These are phyloP conservation scores for Pseudocercospora ulei DNA, from an alignment of 2,329 filamentous ascomycete genomes.

Conservation along the genomic window DNA sequence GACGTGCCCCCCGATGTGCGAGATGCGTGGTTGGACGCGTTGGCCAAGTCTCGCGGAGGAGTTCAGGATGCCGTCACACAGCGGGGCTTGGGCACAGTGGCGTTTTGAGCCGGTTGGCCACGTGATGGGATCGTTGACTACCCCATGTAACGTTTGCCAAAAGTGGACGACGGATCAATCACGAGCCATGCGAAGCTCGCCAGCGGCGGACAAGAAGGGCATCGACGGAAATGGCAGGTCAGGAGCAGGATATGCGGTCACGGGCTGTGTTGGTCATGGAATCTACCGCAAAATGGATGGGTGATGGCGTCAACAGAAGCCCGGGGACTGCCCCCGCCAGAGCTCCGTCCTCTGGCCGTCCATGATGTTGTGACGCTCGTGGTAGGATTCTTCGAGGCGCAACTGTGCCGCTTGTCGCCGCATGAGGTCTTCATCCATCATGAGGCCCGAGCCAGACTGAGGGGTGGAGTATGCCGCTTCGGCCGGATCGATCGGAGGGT, in stretches of 20 bases:
- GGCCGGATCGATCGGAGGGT: slow-evolving; percentile 18
- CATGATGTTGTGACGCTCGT: slow-evolving; percentile 19
- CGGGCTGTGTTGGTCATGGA: no score
- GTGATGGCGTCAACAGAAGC: no score
- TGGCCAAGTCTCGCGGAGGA: slow-evolving; percentile 37
- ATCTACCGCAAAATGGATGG: no score
- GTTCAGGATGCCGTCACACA: slow-evolving; percentile 39
- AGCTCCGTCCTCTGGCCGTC: slow-evolving; percentile 1
- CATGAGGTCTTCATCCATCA: slow-evolving; percentile 27
- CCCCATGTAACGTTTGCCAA: no score
- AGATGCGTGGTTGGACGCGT: slow-evolving; percentile 34
- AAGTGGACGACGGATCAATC: no score
- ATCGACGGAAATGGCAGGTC: no score
- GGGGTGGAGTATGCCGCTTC: slow-evolving; percentile 11
- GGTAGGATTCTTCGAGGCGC: slow-evolving; percentile 26
- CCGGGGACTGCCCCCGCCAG: no score
- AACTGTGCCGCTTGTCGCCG: slow-evolving; percentile 28
- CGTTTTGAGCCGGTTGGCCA: slow-evolving; percentile 28
- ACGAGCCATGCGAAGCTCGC: no score
- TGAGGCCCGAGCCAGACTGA: slow-evolving; percentile 1
- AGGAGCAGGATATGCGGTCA: no score
- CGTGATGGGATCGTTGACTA: no score
- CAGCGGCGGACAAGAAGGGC: no score
- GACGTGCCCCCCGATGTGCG: slow-evolving; percentile 14
- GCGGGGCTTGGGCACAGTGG: slow-evolving; percentile 42